Evolutionary conservation across 73 alveolate species (phyloP), one percentile per base, ranked within the genome.

Genomic region (Tetrahymena elliotti): DNA sequence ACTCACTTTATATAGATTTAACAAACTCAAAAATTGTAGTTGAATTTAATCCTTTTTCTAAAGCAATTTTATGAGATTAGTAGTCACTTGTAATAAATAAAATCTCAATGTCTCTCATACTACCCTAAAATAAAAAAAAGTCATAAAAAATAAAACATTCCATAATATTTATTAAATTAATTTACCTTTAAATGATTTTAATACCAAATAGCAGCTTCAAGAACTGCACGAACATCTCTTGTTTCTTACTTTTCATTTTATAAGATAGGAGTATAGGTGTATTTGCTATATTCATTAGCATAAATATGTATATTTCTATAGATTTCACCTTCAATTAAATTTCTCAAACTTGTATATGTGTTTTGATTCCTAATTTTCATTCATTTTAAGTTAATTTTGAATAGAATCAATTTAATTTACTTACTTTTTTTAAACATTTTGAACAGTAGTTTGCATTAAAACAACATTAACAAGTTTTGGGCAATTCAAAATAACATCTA

Each of bases 21-120:
- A 88, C 95, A 52, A 83, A 94, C 34, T 94, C 96, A 38, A 84
- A 37, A 3, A 94, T 94, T 9, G 96, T 94, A 7, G 35, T 52
- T 11, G 84, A 39, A 20, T 84, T 88, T 33, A 94, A 84, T 22
- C 92, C 84, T 12, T 68, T 33, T 37, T 92, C 93, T 20, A 52
- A 31, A 35, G 95, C 93, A 47, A 68, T 31, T 47, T 94, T 35
- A 83, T 84, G 95, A 39, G 93, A 36, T 47, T 94, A 9, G 52
- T 94, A 94, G 41, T 94, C 93, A 11, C 93, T 34, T 12, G 96
- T 94, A 34, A 94, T 35, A 39, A 94, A 88, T 38, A 84, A 34
- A 8, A 94, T 24, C 24, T 94, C 83, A 22, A 47, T 33, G 15
- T 94, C 84, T 8, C 20, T 68, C 88, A 68, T 68, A 68, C 36